Conservation (phyloP, 1,139 yeast genomes). For the Taphrina communis region DNA sequence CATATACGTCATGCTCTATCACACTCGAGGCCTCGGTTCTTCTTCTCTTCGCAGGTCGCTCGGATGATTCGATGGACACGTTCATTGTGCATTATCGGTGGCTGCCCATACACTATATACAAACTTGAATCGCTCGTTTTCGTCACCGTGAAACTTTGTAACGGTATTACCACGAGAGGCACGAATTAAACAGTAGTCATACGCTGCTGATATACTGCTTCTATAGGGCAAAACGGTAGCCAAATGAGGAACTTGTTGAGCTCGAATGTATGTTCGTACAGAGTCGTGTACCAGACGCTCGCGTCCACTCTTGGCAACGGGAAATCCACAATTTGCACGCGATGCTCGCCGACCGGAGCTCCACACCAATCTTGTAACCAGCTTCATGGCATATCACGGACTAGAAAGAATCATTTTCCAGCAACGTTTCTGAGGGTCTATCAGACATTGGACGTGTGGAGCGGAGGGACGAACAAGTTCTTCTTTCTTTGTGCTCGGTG, state of each 20-base stretch:
- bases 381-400: neutral
- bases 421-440: neutral
- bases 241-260: neutral
- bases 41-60: conserved; percentile 8
- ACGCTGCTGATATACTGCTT: too few species aligned
- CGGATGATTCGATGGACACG: neutral
- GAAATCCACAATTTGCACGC: conserved; percentile 6
- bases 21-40: neutral
- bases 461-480: too few species aligned
- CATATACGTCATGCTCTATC: neutral
- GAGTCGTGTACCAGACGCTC: neutral
- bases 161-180: neutral
- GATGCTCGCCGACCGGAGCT: neutral
- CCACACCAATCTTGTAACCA: neutral
- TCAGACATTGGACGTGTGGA: too few species aligned
- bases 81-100: neutral
- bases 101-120: neutral
- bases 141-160: neutral
- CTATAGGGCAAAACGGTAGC: too few species aligned
- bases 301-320: conserved; percentile 1
- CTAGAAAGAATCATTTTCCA: neutral
- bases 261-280: neutral
- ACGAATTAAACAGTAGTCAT: too few species aligned
- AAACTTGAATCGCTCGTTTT: neutral
- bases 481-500: neutral